Evolutionary conservation across 805 yeast genomes (phyloP), one percentile per base, ranked within the genome.

Genomic region (Yamadazyma nakazawae): DNA sequence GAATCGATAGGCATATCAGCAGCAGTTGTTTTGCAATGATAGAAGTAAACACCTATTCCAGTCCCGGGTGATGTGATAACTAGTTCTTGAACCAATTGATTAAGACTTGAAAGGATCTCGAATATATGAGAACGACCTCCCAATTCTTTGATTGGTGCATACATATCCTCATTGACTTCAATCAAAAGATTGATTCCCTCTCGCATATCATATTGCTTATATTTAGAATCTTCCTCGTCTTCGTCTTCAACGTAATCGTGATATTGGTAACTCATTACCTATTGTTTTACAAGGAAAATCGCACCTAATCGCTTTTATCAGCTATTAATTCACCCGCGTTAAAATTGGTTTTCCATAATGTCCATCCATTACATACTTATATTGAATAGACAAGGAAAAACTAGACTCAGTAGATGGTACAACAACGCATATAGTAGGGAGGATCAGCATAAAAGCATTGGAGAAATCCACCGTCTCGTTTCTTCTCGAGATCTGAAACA

Each of bases 341-440:
- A 26, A 38, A 38, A 34, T 34, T 26, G 19, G 25, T 19, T 14
- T 24, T 37, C 30, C 40, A 43, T 24, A 34, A 89, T 90, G 96
- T 76, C 88, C 4, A 77, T 91, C 14, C 90, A 88, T 54, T 92
- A 80, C 67, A 74, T 92, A 35, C 66, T 91, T 36, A 85, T 92
- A 38, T 82, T 92, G 62, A 92, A 92, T 62, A 78, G 96, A 48
- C 97, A 92, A 67, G 98, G 99, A n/a, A 87, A 87, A 54, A 81
- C 92, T 18, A 78, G 99, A 49, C 68, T 92, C 13, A 84, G 88
- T 7, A 85, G 89, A 63, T 91, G 95, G 91, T 92, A 59, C 48
- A 63, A 63, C 48, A 63, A 62, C 47, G 52, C 61, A 35, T 61
- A 61, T 40, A 62, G 67, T 3, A 48, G 57, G 3, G 54, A 57